Evolutionary conservation across 768 basidiomycete species (phyloP), one percentile per base, ranked within the genome.

Genomic region (Cystobasidium tubakii): DNA sequence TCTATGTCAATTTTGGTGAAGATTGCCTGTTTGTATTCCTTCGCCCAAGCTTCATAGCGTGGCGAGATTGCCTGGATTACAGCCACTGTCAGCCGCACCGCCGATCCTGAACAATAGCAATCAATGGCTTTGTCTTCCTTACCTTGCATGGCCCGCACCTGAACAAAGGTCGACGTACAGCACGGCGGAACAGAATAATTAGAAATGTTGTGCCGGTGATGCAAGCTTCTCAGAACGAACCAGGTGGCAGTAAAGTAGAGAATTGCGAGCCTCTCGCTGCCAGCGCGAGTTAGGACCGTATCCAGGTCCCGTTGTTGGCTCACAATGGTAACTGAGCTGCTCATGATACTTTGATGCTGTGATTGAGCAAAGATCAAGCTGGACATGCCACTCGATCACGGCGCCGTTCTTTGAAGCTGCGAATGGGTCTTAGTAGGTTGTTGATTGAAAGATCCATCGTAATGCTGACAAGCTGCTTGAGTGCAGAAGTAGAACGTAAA

Each of bases 1-100:
- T 91, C 90, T 21, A 90, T 87, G 76, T 78, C 74, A 72, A 73
- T 70, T 60, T 92, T 92, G 78, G 91, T 79, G 82, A 93, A 92
- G 62, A 65, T 46, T 39, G 36, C 62, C 63, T 73, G 62, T n/a
- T 31, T 64, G 62, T 50, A 65, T 33, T 73, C 42, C 19, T 27
- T 46, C 10, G 65, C 46, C 66, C 66, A 67, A 29, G 34, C n/a
- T 39, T 75, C 50, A 17, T 66, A 76, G 33, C 75, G 65, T 19
- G 77, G 77, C 0, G 73, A 74, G 53, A 78, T 76, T 0, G 67
- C 73, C 75, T 75, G 29, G 53, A 9, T n/a, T 13, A 23, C 1
- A 27, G 19, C 0, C 19, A 44, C 36, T 19, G 27, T 15, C 57
- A 34, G 57, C 1, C 15, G 39, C 39, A 6, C n/a, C n/a, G n/a